phyloP scores from a whole-genome alignment of 139 green algal genomes.

The Auxenochlorella pyrenoidosa region DNA sequence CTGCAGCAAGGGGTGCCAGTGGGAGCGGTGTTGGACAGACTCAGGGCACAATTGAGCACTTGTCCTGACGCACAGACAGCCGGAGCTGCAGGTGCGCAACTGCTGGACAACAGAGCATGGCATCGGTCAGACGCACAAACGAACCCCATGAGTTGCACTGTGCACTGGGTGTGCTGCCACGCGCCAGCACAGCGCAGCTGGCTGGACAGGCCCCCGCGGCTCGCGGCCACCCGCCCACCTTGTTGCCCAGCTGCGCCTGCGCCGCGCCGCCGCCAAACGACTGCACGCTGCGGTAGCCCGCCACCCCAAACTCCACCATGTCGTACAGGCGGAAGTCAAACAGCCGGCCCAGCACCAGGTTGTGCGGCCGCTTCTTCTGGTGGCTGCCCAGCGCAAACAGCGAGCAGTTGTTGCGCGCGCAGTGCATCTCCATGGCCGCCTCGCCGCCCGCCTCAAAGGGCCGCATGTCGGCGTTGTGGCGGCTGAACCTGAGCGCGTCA shows the following conservation, averaged over 20 bases:
- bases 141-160: too few relatives aligned
- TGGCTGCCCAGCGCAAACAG: constrained; percentile 88
- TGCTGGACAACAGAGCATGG: too few relatives aligned
- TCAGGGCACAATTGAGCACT: neutral
- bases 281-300: constrained; percentile 61
- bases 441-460: constrained; percentile 93
- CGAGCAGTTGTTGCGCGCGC: constrained; percentile 61
- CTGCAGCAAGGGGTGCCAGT: constrained; percentile 45
- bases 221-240: constrained; percentile 39
- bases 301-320: constrained; percentile 83
- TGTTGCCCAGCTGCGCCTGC: constrained; percentile 59
- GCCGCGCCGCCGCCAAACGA: constrained; percentile 48
- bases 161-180: neutral
- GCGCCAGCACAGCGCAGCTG: neutral
- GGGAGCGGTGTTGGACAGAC: neutral
- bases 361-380: constrained; percentile 97
- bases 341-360: constrained; percentile 91
- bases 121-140: too few relatives aligned
- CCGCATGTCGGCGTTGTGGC: constrained; percentile 85
- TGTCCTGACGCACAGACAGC: too few relatives aligned
- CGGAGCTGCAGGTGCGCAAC: too few relatives aligned
- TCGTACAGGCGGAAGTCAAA: constrained; percentile 93
- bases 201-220: neutral
- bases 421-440: constrained; percentile 71
- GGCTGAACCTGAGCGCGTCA: constrained; percentile 66